These are phyloP conservation scores for Fusarium armeniacum DNA, from an alignment of 2,329 filamentous ascomycete species.

Conservation along the genomic window DNA sequence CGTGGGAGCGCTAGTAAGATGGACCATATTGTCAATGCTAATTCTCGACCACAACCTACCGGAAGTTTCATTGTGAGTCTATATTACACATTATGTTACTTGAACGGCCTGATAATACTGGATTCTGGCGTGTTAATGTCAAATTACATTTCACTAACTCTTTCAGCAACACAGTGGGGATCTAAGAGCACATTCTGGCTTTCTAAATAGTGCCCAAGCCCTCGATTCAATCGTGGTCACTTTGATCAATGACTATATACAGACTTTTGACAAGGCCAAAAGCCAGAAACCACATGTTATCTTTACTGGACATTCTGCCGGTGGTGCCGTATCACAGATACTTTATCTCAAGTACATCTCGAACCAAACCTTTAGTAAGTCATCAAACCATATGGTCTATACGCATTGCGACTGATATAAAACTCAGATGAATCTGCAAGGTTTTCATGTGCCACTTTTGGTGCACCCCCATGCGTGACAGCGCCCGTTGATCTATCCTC, in stretches of 20 bases:
- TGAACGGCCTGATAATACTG: neutral
- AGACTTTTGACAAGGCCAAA: neutral
- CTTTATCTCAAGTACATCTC: slow-evolving; percentile 38
- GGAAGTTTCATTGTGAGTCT: slow-evolving; percentile 39
- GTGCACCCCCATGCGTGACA: slow-evolving; percentile 42
- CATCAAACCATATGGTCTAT: neutral
- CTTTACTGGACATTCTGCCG: slow-evolving; percentile 47
- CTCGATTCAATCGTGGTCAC: slow-evolving; percentile 21
- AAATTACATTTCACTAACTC: neutral
- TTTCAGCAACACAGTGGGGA: slow-evolving; percentile 6
- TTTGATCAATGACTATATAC: slow-evolving; percentile 19
- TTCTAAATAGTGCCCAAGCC: slow-evolving; percentile 38
- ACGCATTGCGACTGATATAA: neutral
- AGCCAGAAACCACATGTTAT: slow-evolving; percentile 32
- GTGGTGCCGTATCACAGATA: slow-evolving; percentile 44
- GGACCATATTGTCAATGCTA: slow-evolving; percentile 46
- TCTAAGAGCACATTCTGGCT: slow-evolving; percentile 39
- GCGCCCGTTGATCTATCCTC: slow-evolving; percentile 16
- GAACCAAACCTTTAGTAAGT: slow-evolving; percentile 22
- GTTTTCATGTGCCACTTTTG: slow-evolving; percentile 45
- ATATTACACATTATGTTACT: neutral
- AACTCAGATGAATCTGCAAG: slow-evolving; percentile 18
- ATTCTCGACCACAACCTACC: slow-evolving; percentile 17
- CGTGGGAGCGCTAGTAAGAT: slow-evolving; percentile 44
- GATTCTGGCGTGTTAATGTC: too few species aligned